Evolutionary conservation across 768 basidiomycete species (phyloP).

Genomic region (button mushroom (Agaricus bisporus)): DNA sequence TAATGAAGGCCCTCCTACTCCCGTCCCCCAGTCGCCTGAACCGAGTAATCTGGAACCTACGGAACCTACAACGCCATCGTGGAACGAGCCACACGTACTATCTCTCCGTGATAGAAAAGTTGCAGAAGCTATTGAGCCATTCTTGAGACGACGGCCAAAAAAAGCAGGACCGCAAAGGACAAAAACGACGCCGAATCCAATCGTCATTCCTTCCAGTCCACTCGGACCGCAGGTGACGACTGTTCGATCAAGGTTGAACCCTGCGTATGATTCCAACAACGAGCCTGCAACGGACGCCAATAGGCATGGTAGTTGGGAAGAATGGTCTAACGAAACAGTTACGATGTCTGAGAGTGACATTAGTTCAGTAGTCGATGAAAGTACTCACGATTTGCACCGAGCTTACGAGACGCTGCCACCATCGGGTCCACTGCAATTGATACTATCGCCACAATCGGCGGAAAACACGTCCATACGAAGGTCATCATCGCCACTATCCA

Average conservation of each 20-base stretch:
- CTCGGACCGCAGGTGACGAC: conserved; percentile 5
- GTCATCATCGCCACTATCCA: conserved; percentile 1
- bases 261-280: not conserved
- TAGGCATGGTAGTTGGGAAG: not conserved
- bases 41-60: conserved; percentile 10
- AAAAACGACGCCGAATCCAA: conserved; percentile 4
- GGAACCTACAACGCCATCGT: not conserved
- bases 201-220: not conserved
- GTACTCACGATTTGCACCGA: not conserved
- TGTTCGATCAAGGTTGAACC: conserved; percentile 6
- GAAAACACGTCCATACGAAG: not conserved
- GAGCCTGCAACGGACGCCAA: not conserved
- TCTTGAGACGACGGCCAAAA: not conserved
- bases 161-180: not conserved
- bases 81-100: conserved; percentile 4
- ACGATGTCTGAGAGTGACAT: not conserved
- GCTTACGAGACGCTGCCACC: conserved; percentile 8
- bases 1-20: conserved; percentile 16
- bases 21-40: conserved; percentile 3
- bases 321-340: not conserved
- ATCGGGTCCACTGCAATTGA: not conserved
- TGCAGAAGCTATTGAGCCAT: conserved; percentile 1
- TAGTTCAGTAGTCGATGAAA: not conserved
- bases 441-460: not conserved
- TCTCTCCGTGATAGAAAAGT: conserved; percentile 5